These are phyloP conservation scores for Sabuloglossum arenarium DNA, from an alignment of 495 filamentous ascomycete genomes.

Conservation along the genomic window DNA sequence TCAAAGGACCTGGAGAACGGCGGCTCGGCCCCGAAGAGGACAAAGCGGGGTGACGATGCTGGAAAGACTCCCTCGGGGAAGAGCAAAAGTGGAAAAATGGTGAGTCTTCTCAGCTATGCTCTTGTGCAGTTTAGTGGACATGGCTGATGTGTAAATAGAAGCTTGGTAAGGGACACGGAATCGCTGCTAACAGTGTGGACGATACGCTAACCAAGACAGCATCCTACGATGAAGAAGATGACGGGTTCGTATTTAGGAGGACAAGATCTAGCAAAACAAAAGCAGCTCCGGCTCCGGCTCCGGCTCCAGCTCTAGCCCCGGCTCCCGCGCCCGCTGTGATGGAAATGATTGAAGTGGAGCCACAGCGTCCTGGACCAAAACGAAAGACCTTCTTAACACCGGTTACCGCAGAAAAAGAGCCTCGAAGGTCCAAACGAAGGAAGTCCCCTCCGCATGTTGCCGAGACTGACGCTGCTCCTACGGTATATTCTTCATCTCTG, in stretches of 20 bases:
- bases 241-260: constrained; percentile 33
- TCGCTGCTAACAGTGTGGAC: not conserved
- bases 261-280: constrained; percentile 24
- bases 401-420: not conserved
- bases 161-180: not conserved
- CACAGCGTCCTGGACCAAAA: constrained; percentile 7
- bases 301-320: no score
- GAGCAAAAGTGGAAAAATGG: not conserved
- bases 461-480: no score
- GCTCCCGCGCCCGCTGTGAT: not conserved
- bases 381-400: constrained; percentile 10
- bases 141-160: not conserved
- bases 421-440: not conserved
- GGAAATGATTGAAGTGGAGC: constrained; percentile 9
- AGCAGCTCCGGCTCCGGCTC: constrained; percentile 7
- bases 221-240: constrained; percentile 30
- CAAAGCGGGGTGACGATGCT: constrained; percentile 1
- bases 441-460: no score
- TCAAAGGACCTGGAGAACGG: not conserved
- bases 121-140: not conserved
- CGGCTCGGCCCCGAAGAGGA: not conserved
- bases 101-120: not conserved
- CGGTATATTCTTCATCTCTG: no score
- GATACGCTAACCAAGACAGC: not conserved
- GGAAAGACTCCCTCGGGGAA: not conserved